Evolutionary conservation across 2,329 filamentous ascomycete species (phyloP).

Genomic region (Pseudogymnoascus sp.): DNA sequence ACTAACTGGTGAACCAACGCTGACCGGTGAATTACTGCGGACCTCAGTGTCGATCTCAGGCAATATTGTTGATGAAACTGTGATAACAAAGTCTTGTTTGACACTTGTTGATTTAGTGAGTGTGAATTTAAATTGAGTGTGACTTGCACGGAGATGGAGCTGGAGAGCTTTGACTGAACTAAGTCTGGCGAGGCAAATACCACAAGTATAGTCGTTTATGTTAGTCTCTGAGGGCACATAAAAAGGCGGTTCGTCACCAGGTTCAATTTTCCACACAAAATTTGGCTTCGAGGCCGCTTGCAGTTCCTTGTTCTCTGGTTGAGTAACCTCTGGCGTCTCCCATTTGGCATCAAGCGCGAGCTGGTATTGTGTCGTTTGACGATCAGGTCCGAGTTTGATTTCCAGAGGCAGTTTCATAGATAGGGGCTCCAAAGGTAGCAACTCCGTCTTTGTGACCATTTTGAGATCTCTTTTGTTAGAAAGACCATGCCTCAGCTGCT

Average conservation of each 20-base stretch:
- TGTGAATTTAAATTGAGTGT: background rate
- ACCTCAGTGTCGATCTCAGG: background rate
- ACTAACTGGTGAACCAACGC: background rate
- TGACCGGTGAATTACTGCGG: background rate
- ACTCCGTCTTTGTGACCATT: background rate
- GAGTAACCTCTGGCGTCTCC: background rate
- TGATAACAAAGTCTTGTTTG: background rate
- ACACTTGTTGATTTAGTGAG: background rate
- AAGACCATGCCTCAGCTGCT: background rate
- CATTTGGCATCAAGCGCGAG: conserved; percentile 4
- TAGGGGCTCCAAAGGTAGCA: background rate
- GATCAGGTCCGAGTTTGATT: background rate
- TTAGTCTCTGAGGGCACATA: background rate
- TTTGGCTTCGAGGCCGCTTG: background rate
- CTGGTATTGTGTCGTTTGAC: conserved; percentile 1
- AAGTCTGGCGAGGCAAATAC: background rate
- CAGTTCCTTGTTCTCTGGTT: background rate
- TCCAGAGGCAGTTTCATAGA: background rate
- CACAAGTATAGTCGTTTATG: background rate
- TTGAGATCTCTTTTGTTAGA: background rate
- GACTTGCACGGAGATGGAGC: background rate
- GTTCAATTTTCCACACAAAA: background rate
- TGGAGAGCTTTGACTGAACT: background rate
- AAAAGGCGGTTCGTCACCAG: background rate
- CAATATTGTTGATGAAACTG: background rate